Conservation (phyloP, 768 basidiomycete genomes). For the Mycena rebaudengoi region DNA sequence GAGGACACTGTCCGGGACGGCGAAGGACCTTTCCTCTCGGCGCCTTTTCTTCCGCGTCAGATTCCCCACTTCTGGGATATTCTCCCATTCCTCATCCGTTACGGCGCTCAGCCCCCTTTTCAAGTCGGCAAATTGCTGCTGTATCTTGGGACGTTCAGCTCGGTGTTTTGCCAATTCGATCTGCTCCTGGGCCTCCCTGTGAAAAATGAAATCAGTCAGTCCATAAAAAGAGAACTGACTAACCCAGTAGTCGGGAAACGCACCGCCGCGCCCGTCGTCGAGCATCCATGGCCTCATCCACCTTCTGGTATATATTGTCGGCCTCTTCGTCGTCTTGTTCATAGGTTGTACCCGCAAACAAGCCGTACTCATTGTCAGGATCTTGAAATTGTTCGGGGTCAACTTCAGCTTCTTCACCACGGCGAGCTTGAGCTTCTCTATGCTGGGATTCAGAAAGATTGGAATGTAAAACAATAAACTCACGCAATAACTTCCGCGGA, state of each 20-base stretch:
- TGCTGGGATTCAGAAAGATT: slow-evolving; percentile 2
- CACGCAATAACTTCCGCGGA: slow-evolving; percentile 91
- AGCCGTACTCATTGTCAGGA: slow-evolving; percentile 95
- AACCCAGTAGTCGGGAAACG: slow-evolving; percentile 48
- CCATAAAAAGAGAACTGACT: slow-evolving; percentile 42
- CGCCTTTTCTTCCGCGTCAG: slow-evolving; percentile 91
- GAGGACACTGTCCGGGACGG: slow-evolving; percentile 92
- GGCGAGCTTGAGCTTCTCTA: slow-evolving; percentile 85
- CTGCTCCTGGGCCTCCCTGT: slow-evolving; percentile 49
- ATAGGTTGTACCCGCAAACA: slow-evolving; percentile 95
- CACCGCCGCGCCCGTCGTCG: slow-evolving; percentile 82
- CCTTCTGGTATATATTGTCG: slow-evolving; percentile 92
- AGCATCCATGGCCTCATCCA: slow-evolving; percentile 91
- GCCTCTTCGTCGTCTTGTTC: slow-evolving; percentile 99
- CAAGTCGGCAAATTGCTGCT: slow-evolving; percentile 94
- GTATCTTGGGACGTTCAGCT: slow-evolving; percentile 91
- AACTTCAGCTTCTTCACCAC: slow-evolving; percentile 88
- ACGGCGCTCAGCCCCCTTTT: slow-evolving; percentile 89
- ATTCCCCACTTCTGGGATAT: slow-evolving; percentile 95
- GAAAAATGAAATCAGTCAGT: slow-evolving; percentile 32
- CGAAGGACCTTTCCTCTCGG: slow-evolving; percentile 86
- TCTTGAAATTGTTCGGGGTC: slow-evolving; percentile 95
- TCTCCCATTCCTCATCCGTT: slow-evolving; percentile 94
- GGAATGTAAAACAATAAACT: slow-evolving; percentile 37
- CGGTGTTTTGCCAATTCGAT: slow-evolving; percentile 79